A percentile compares a stretch with the other conserved stretches of the same genome.
Conservation (phyloP, 2,329 filamentous ascomycete species). For the Scytalidium sp. region DNA sequence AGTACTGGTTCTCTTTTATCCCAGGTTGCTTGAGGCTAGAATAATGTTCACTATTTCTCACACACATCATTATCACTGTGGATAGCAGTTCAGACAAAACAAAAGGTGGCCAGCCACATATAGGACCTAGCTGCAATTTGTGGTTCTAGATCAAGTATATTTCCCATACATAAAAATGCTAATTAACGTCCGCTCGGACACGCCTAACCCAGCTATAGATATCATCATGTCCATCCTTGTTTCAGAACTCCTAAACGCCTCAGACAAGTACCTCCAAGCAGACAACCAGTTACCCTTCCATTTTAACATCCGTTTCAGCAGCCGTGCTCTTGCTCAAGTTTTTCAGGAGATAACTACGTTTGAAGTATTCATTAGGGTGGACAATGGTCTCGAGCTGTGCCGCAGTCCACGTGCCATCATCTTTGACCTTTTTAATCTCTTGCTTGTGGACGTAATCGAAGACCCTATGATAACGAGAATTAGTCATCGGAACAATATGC, state of each 20-base stretch:
- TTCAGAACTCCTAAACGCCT: background rate
- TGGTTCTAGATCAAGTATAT: background rate
- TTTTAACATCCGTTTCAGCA: slow-evolving; percentile 49
- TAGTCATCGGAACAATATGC: slow-evolving; percentile 6
- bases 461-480: slow-evolving; percentile 49
- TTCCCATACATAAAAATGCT: background rate
- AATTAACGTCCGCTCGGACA: background rate
- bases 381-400: slow-evolving; percentile 90
- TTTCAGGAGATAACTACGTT: slow-evolving; percentile 86
- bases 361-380: slow-evolving; percentile 98
- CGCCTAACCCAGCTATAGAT: background rate
- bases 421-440: slow-evolving; percentile 74
- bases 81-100: too few relatives aligned
- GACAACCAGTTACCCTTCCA: slow-evolving; percentile 39
- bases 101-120: too few relatives aligned
- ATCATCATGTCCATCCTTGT: background rate
- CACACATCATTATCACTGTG: too few relatives aligned
- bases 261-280: background rate
- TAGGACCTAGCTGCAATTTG: too few relatives aligned
- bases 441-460: slow-evolving; percentile 84
- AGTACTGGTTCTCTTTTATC: too few relatives aligned
- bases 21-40: too few relatives aligned
- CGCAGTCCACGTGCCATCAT: slow-evolving; percentile 67
- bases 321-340: slow-evolving; percentile 51
- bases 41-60: too few relatives aligned